phyloP scores from a whole-genome alignment of 2,329 filamentous ascomycete genomes.

The Polychaeton citri region DNA sequence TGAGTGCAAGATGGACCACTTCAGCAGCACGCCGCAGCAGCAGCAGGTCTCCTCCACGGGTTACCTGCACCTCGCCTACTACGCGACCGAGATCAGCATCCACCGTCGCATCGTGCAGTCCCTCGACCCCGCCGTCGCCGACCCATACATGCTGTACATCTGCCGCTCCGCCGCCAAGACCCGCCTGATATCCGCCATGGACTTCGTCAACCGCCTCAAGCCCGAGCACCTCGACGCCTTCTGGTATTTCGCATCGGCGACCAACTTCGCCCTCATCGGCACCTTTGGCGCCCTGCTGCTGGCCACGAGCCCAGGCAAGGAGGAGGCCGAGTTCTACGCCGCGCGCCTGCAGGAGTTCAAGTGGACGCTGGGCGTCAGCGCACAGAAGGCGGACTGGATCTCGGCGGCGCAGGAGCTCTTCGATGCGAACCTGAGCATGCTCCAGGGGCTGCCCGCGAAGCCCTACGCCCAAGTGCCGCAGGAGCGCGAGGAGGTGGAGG shows the following conservation, averaged over 20 bases:
- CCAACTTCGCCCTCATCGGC: slow-evolving; percentile 87
- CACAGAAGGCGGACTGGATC: slow-evolving; percentile 48
- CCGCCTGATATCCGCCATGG: slow-evolving; percentile 87
- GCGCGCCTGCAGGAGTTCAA: slow-evolving; percentile 75
- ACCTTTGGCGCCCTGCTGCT: slow-evolving; percentile 85
- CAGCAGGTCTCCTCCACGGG: slow-evolving; percentile 30
- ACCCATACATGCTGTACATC: slow-evolving; percentile 78
- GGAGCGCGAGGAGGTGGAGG: not conserved
- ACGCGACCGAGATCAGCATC: slow-evolving; percentile 85
- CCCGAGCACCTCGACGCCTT: slow-evolving; percentile 78
- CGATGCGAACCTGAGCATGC: slow-evolving; percentile 30
- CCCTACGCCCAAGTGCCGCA: slow-evolving; percentile 9
- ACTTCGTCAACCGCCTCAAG: slow-evolving; percentile 86
- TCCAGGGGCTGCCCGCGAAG: slow-evolving; percentile 32
- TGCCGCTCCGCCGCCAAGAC: slow-evolving; percentile 90
- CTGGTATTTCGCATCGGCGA: slow-evolving; percentile 81
- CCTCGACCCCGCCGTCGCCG: slow-evolving; percentile 41
- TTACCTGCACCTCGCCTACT: slow-evolving; percentile 82
- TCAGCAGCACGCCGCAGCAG: too few species aligned
- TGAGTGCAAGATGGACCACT: slow-evolving; percentile 50
- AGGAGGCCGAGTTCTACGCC: slow-evolving; percentile 89
- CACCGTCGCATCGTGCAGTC: slow-evolving; percentile 84
- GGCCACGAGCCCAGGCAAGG: slow-evolving; percentile 72
- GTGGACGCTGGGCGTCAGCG: slow-evolving; percentile 83
- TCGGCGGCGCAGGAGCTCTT: slow-evolving; percentile 32